A percentile compares a stretch with the other conserved stretches of the same genome.
Conservation (phyloP, 75 land plant species). For the Azolla pinnata region DNA sequence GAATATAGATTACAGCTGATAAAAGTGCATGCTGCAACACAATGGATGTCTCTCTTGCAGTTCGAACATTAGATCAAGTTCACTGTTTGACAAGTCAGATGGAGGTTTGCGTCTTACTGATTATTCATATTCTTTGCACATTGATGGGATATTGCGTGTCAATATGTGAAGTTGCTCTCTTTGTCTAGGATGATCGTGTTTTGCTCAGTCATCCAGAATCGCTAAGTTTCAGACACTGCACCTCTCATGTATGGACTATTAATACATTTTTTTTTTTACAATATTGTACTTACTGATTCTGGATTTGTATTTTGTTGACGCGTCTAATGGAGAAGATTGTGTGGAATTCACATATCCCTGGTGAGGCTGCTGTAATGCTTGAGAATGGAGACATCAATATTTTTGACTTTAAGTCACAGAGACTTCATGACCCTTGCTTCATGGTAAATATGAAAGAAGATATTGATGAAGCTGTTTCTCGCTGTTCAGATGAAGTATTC, state of each 20-base stretch:
- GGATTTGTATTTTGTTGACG: not conserved
- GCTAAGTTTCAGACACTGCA: not conserved
- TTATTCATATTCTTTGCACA: too few species aligned
- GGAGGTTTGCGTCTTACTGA: too few species aligned
- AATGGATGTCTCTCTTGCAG: too few species aligned
- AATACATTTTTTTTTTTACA: not conserved
- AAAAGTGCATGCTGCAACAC: too few species aligned
- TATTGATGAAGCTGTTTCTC: not conserved
- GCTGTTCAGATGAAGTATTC: not conserved
- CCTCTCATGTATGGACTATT: conserved; percentile 1
- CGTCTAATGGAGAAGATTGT: conserved; percentile 9
- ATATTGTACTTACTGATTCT: not conserved
- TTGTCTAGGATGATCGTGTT: too few species aligned
- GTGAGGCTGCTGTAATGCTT: conserved; percentile 28
- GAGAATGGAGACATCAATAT: conserved; percentile 18
- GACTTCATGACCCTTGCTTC: not conserved
- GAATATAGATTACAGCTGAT: too few species aligned
- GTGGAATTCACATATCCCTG: conserved; percentile 24
- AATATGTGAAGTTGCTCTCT: too few species aligned
- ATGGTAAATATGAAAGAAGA: not conserved
- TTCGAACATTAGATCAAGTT: too few species aligned
- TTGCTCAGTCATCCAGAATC: too few species aligned
- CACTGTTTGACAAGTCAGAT: too few species aligned
- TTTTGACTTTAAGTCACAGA: conserved; percentile 8
- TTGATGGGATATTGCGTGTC: too few species aligned